phyloP scores from a whole-genome alignment of 768 basidiomycete genomes.

The Termitomyces sp. region DNA sequence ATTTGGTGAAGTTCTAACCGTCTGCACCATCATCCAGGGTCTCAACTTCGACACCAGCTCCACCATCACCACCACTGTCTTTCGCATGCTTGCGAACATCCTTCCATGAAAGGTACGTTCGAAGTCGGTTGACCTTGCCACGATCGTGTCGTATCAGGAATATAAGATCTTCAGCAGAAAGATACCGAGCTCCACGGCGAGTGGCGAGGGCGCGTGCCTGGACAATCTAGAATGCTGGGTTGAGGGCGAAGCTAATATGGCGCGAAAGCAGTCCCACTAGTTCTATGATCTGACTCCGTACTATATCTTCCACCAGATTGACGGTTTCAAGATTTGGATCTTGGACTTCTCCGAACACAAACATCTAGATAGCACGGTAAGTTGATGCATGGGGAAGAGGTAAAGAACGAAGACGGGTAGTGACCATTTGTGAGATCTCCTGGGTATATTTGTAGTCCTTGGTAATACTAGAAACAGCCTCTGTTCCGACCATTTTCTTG shows the following conservation, averaged over 20 bases:
- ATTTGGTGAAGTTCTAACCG: constrained; percentile 39
- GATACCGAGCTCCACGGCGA: constrained; percentile 78
- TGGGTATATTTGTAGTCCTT: constrained; percentile 85
- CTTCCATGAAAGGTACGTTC: constrained; percentile 96
- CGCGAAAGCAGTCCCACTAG: constrained; percentile 48
- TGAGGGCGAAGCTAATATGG: constrained; percentile 1
- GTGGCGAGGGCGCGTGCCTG: constrained; percentile 85
- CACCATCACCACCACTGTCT: constrained; percentile 81
- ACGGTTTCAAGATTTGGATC: constrained; percentile 86
- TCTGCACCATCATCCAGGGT: constrained; percentile 81
- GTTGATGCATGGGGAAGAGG: background rate
- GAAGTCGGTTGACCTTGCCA: constrained; percentile 87
- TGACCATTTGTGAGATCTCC: constrained; percentile 93
- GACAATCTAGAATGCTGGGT: constrained; percentile 54
- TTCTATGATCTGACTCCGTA: constrained; percentile 86
- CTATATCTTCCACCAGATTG: constrained; percentile 93
- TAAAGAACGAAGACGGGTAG: constrained; percentile 5
- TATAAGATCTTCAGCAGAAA: constrained; percentile 92
- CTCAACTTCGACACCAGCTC: constrained; percentile 79
- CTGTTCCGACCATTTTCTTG: constrained; percentile 12
- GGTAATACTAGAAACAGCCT: constrained; percentile 12
- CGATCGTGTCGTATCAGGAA: constrained; percentile 94
- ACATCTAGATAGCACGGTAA: constrained; percentile 59
- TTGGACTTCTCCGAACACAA: constrained; percentile 94
- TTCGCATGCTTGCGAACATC: constrained; percentile 95